A percentile compares a stretch with the other conserved stretches of the same genome.
phyloP scores from a whole-genome alignment of 805 yeast genomes.

The Yarrowia sp. region DNA sequence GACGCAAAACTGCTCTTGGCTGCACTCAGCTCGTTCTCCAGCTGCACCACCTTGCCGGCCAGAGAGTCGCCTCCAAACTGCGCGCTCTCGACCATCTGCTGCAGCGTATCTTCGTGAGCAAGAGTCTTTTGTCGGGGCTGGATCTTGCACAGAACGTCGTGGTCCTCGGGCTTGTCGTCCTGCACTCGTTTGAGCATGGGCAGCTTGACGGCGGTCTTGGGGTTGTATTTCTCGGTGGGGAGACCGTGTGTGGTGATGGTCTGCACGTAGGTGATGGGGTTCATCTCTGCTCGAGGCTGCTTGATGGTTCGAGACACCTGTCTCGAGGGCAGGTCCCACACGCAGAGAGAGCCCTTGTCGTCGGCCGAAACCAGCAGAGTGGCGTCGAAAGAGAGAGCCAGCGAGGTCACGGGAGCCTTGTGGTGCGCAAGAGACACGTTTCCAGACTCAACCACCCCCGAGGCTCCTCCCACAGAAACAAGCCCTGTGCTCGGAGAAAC shows the following conservation, averaged over 20 bases:
- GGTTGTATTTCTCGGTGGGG: constrained; percentile 35
- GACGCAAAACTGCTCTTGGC: constrained; percentile 28
- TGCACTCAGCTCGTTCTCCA: constrained; percentile 19
- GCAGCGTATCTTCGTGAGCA: not conserved
- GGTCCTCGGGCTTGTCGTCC: constrained; percentile 29
- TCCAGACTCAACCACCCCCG: constrained; percentile 39
- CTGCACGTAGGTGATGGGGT: constrained; percentile 41
- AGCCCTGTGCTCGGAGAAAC: constrained; percentile 53
- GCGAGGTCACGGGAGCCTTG: constrained; percentile 56
- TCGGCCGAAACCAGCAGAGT: constrained; percentile 77
- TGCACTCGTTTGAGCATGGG: constrained; percentile 36
- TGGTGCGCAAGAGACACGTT: constrained; percentile 43
- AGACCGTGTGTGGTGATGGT: constrained; percentile 25
- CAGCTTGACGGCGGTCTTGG: constrained; percentile 36
- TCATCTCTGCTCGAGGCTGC: constrained; percentile 42
- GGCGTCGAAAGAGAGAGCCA: constrained; percentile 76
- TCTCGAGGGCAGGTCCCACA: constrained; percentile 62
- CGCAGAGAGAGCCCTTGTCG: constrained; percentile 66
- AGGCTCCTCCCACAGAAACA: constrained; percentile 68
- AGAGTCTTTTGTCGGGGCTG: not conserved
- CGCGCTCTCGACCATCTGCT: constrained; percentile 20
- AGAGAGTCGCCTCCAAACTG: constrained; percentile 37
- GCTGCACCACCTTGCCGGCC: constrained; percentile 31
- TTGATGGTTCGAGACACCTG: constrained; percentile 49
- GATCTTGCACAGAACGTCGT: constrained; percentile 9